Percentiles rank a stretch among this genome's conserved stretches.
These are phyloP conservation scores for Boletus subparvulus DNA, from an alignment of 768 basidiomycete species.

Conservation along the genomic window DNA sequence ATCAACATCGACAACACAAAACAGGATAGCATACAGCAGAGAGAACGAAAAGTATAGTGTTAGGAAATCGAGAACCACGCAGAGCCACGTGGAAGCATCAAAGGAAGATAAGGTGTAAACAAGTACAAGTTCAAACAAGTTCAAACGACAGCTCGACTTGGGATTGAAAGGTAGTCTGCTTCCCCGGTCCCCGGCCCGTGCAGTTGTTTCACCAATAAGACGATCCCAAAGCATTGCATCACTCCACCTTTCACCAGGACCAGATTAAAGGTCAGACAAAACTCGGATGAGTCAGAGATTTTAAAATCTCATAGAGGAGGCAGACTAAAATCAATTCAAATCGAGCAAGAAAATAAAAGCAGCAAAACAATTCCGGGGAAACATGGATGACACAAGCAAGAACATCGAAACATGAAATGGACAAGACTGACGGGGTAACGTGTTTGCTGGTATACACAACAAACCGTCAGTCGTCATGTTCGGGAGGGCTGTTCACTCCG, in stretches of 20 bases:
- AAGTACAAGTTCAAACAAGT: background rate
- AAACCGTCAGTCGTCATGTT: constrained; percentile 23
- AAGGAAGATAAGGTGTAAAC: background rate
- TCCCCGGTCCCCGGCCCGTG: constrained; percentile 9
- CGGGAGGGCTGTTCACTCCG: constrained; percentile 25
- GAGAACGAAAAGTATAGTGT: constrained; percentile 6
- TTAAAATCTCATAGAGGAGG: constrained; percentile 20
- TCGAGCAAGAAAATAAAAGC: constrained; percentile 6
- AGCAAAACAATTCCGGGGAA: background rate
- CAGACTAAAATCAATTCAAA: constrained; percentile 29
- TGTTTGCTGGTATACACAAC: background rate
- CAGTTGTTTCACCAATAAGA: constrained; percentile 33
- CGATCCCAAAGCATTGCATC: constrained; percentile 22
- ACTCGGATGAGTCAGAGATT: constrained; percentile 19
- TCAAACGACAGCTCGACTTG: constrained; percentile 7
- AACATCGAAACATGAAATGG: constrained; percentile 10
- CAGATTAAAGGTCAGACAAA: constrained; percentile 35
- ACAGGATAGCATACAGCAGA: constrained; percentile 1
- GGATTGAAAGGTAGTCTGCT: constrained; percentile 20
- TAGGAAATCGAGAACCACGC: background rate
- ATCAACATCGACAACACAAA: constrained; percentile 1
- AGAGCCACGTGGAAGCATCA: background rate
- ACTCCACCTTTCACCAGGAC: constrained; percentile 17
- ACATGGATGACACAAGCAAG: constrained; percentile 10
- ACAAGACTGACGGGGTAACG: constrained; percentile 1